These are phyloP conservation scores for Guillardia theta DNA, from an alignment of 78 protist species.

Conservation along the genomic window DNA sequence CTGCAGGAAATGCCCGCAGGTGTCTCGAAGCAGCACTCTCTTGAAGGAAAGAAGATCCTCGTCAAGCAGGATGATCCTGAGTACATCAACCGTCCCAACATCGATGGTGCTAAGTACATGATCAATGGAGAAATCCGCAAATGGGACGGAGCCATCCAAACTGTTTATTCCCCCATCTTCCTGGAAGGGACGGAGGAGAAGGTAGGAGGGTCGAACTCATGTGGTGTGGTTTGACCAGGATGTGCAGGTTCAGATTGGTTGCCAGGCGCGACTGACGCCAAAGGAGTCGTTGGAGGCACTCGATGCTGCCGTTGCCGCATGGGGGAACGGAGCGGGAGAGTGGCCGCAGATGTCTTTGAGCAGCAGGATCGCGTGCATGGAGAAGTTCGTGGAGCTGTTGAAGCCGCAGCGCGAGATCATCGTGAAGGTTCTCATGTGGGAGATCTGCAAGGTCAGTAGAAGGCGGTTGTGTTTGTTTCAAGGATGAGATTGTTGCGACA, in stretches of 20 bases:
- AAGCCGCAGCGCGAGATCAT: neutral
- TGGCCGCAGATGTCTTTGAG: neutral
- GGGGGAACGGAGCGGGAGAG: neutral
- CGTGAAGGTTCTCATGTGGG: constrained; percentile 58
- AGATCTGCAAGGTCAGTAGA: constrained; percentile 46
- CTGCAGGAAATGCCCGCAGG: too few relatives aligned
- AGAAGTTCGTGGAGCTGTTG: neutral
- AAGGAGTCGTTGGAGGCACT: neutral
- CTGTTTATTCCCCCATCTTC: neutral
- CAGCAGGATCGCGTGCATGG: constrained; percentile 18
- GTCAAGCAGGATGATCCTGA: neutral
- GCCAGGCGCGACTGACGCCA: neutral
- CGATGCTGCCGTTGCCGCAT: neutral
- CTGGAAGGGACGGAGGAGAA: neutral
- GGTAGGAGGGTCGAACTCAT: neutral
- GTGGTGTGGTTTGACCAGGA: neutral
- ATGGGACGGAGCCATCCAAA: neutral
- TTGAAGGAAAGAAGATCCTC: too few relatives aligned
- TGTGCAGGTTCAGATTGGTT: neutral
- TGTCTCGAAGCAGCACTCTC: too few relatives aligned
- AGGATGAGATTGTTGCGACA: neutral
- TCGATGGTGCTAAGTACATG: constrained; percentile 2
- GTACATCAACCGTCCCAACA: neutral
- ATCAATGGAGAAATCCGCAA: neutral
- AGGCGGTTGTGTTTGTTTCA: neutral